Conservation (phyloP, 306 rosid species). For the Adenanthera pavonina region DNA sequence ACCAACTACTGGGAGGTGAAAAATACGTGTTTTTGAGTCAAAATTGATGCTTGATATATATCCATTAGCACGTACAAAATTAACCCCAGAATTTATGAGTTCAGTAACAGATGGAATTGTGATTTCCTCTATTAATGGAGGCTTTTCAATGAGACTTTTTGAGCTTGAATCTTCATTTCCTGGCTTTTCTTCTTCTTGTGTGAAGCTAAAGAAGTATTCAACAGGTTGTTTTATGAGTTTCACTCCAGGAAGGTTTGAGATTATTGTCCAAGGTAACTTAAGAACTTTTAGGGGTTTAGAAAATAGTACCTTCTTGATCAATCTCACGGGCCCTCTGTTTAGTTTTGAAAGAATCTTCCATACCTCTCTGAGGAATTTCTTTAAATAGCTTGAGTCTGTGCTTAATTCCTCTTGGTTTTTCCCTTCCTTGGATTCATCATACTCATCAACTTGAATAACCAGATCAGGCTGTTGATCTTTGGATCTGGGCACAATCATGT, state of each 20-base stretch:
- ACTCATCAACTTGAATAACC: slow-evolving; percentile 19
- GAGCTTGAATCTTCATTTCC: background rate
- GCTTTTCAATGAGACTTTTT: slow-evolving; percentile 33
- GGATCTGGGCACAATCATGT: slow-evolving; percentile 43
- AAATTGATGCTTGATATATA: slow-evolving; percentile 56
- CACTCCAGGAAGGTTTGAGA: slow-evolving; percentile 58
- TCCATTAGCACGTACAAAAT: slow-evolving; percentile 54
- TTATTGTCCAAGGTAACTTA: background rate
- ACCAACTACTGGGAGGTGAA: slow-evolving; percentile 64
- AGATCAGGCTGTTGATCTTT: slow-evolving; percentile 22
- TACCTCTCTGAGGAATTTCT: slow-evolving; percentile 24
- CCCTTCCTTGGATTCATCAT: slow-evolving; percentile 5
- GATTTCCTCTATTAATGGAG: slow-evolving; percentile 75
- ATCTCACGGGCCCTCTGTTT: slow-evolving; percentile 40
- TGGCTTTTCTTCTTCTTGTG: slow-evolving; percentile 31
- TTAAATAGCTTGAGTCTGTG: slow-evolving; percentile 18
- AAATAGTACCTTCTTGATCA: slow-evolving; percentile 40
- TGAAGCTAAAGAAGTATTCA: slow-evolving; percentile 35
- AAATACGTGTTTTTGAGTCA: slow-evolving; percentile 44
- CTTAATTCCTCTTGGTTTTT: slow-evolving; percentile 1
- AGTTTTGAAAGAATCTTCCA: slow-evolving; percentile 54
- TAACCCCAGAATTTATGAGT: slow-evolving; percentile 53
- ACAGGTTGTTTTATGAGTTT: slow-evolving; percentile 47
- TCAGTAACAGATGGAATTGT: slow-evolving; percentile 68
- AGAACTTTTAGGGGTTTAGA: background rate